Evolutionary conservation across 2,329 filamentous ascomycete genomes (phyloP).

Genomic region (Aspergillus cejpii): DNA sequence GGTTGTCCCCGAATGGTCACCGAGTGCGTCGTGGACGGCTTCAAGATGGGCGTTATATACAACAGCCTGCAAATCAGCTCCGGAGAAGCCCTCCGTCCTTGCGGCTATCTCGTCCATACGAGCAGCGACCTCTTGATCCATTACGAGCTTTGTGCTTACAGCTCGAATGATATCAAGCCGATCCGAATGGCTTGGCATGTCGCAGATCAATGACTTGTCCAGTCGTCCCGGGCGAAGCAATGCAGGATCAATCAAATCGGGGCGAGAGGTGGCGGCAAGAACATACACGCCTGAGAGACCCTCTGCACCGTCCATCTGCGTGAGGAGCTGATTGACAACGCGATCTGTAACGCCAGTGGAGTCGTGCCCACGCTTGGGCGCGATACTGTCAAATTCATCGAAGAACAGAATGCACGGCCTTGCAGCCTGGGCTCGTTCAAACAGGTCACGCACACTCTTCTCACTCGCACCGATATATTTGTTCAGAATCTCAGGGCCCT

Average conservation of each 20-base stretch:
- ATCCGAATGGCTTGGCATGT: slow-evolving; percentile 73
- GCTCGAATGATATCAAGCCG: slow-evolving; percentile 81
- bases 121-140: slow-evolving; percentile 59
- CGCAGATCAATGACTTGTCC: slow-evolving; percentile 88
- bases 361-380: slow-evolving; percentile 93
- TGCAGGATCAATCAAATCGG: slow-evolving; percentile 92
- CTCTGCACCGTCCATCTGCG: slow-evolving; percentile 98
- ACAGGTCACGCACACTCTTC: slow-evolving; percentile 90
- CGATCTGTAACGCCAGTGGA: slow-evolving; percentile 97
- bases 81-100: slow-evolving; percentile 82
- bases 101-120: slow-evolving; percentile 66
- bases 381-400: slow-evolving; percentile 97
- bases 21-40: slow-evolving; percentile 88
- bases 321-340: slow-evolving; percentile 95
- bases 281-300: slow-evolving; percentile 93
- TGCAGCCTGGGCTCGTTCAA: slow-evolving; percentile 81
- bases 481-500: slow-evolving; percentile 95
- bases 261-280: slow-evolving; percentile 83
- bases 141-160: slow-evolving; percentile 71
- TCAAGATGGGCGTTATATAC: slow-evolving; percentile 96
- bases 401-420: slow-evolving; percentile 95
- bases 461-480: slow-evolving; percentile 98
- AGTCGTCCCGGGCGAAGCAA: slow-evolving; percentile 83
- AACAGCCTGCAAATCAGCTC: slow-evolving; percentile 88
- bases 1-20: slow-evolving; percentile 39